These are phyloP conservation scores for Penicillium antarcticum DNA, from an alignment of 495 filamentous ascomycete genomes.

Conservation along the genomic window DNA sequence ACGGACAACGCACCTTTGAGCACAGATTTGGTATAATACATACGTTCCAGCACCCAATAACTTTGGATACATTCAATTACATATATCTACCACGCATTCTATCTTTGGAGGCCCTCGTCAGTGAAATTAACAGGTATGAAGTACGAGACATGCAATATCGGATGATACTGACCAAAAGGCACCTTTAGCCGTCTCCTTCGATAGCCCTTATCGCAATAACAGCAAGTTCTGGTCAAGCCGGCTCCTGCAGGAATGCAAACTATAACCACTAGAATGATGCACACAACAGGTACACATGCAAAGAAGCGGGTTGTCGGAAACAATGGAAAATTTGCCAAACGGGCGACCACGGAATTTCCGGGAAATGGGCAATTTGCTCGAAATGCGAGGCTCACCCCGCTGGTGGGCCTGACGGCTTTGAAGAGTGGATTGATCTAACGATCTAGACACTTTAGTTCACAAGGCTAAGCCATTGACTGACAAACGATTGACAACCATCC, in stretches of 20 bases:
- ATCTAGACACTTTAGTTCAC: not conserved
- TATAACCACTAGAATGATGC: slow-evolving; percentile 5
- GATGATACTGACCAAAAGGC: no score
- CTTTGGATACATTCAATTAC: no score
- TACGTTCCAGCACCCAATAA: no score
- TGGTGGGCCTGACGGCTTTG: not conserved
- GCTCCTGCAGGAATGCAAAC: not conserved
- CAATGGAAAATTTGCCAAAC: no score
- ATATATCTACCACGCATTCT: no score
- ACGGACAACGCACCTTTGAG: no score
- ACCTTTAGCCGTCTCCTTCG: not conserved
- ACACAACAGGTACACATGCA: not conserved
- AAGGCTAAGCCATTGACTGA: not conserved
- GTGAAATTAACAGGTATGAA: no score
- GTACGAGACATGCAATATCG: no score
- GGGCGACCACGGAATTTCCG: no score
- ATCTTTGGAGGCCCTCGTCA: no score
- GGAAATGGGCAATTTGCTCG: not conserved
- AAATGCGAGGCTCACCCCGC: not conserved
- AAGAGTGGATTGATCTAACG: slow-evolving; percentile 5
- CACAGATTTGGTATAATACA: no score
- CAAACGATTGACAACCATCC: not conserved
- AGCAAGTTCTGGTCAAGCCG: slow-evolving; percentile 2
- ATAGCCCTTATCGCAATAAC: slow-evolving; percentile 18
- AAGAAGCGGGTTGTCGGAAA: no score